Base-by-base conservation (phyloP, 768 basidiomycete genomes). In the Trametes coccinea region DNA sequence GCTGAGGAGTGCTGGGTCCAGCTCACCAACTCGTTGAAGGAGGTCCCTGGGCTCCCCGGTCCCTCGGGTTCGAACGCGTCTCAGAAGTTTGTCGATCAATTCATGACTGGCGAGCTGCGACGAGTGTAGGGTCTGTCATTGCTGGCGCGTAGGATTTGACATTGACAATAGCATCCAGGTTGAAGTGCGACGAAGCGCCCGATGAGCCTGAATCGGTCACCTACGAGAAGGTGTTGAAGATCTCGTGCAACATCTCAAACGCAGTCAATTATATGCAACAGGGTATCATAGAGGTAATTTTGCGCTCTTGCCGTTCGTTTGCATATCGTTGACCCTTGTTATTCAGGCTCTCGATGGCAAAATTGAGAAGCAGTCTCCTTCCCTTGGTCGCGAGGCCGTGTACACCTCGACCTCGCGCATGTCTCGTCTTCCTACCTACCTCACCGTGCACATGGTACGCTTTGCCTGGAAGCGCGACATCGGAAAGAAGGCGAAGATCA, bases 401-500 rank as follows among this genome's bases (percentile, higher is more conserved):
- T 98, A 98, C 78, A 86, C 80, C 22, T 88, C 92, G 69, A 86
- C 84, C 40, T 89, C 91, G 3, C 87, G 94, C 8, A 70, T 99
- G 52, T 85, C 92, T 10, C 84, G 95, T 22, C 78, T 98, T 11
- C 97, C 97, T 0, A 74, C 84, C 4, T 95, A 92, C 69, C 82
- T 97, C 22, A 87, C 89, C 5, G 85, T 98, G 4, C 94, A 98
- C 68, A 92, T 98, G 90, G 95, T 95, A 11, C 90, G 97, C 49
- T 99, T 98, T 73, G 89, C 88, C 57, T 99, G 97, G 97, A 80
- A 93, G 61, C 80, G 84, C 40, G 97, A 98, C 66, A 95, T 97
- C 61, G 76, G 75, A 53, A 93, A 89, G 79, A 98, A 98, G 71
- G 87, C 96, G 2, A 98, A 99, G 77, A 96, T 98, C 72, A 94